phyloP scores from a whole-genome alignment of 2,329 filamentous ascomycete species.

The Diplodia corticola region DNA sequence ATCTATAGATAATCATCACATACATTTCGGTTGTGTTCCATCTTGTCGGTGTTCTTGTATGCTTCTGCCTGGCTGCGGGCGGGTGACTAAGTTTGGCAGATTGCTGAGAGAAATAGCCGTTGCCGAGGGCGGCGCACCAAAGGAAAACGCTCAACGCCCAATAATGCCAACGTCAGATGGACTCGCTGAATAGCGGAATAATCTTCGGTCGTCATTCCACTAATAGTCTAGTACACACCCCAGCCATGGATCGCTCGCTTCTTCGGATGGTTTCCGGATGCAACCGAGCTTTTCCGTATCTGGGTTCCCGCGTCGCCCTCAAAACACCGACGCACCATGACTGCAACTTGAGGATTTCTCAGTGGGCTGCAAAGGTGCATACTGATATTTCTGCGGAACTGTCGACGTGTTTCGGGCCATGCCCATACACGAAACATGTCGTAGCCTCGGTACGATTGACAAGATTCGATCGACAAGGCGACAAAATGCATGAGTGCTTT shows the following conservation, averaged over 20 bases:
- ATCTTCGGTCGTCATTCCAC: neutral
- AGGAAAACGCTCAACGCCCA: neutral
- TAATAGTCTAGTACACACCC: neutral
- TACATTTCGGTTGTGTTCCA: neutral
- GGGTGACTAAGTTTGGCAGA: neutral
- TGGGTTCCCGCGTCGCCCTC: neutral
- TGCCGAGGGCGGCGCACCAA: neutral
- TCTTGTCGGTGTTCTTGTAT: neutral
- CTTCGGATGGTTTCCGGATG: neutral
- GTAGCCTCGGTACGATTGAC: neutral
- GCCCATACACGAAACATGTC: neutral
- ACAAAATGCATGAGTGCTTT: neutral
- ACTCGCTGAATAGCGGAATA: neutral
- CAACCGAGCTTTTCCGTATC: neutral
- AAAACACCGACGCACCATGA: neutral
- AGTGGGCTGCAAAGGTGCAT: no score
- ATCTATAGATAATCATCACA: conserved; percentile 1
- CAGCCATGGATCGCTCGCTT: neutral
- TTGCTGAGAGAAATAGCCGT: neutral
- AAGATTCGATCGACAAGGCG: neutral
- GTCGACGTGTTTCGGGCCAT: neutral
- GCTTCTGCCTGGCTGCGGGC: neutral
- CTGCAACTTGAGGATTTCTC: no score
- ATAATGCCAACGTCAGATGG: neutral
- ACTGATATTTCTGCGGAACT: no score